These are phyloP conservation scores for Symbiotaphrina buchneri DNA, from an alignment of 495 filamentous ascomycete genomes.

Conservation along the genomic window DNA sequence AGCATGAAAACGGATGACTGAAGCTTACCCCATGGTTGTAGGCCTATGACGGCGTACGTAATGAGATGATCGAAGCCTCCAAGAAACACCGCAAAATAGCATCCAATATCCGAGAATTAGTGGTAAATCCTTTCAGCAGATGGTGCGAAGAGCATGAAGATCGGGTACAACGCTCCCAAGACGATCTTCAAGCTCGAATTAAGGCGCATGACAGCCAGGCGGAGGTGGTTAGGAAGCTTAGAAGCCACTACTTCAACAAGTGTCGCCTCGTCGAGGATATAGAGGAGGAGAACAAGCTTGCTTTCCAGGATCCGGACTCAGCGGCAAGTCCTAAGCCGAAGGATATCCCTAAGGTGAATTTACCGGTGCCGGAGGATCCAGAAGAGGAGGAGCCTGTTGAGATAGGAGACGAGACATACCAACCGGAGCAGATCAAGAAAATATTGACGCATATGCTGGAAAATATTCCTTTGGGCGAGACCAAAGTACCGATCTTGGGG, in stretches of 20 bases:
- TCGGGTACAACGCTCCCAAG: slow-evolving; percentile 79
- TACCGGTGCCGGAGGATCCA: slow-evolving; percentile 28
- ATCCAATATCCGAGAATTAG: slow-evolving; percentile 84
- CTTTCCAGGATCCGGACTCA: slow-evolving; percentile 63
- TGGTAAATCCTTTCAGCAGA: slow-evolving; percentile 76
- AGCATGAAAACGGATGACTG: background rate
- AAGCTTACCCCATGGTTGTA: slow-evolving; percentile 12
- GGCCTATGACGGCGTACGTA: slow-evolving; percentile 89
- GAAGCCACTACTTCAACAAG: slow-evolving; percentile 96
- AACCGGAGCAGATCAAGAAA: slow-evolving; percentile 71
- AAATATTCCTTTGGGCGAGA: slow-evolving; percentile 66
- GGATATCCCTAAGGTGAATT: slow-evolving; percentile 33
- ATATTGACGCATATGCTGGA: slow-evolving; percentile 71
- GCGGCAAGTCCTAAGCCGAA: slow-evolving; percentile 20
- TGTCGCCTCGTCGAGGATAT: slow-evolving; percentile 88
- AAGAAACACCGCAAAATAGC: slow-evolving; percentile 88
- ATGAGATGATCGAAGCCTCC: slow-evolving; percentile 82
- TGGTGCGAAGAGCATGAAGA: slow-evolving; percentile 91
- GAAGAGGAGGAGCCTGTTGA: slow-evolving; percentile 64
- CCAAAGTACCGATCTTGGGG: slow-evolving; percentile 85
- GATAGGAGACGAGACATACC: slow-evolving; percentile 70
- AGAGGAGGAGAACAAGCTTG: slow-evolving; percentile 96
- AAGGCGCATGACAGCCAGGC: slow-evolving; percentile 84
- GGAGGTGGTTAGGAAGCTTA: slow-evolving; percentile 71
- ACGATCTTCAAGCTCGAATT: slow-evolving; percentile 72